These are phyloP conservation scores for Curvularia eragrostidis DNA, from an alignment of 2,329 filamentous ascomycete genomes.

Conservation along the genomic window DNA sequence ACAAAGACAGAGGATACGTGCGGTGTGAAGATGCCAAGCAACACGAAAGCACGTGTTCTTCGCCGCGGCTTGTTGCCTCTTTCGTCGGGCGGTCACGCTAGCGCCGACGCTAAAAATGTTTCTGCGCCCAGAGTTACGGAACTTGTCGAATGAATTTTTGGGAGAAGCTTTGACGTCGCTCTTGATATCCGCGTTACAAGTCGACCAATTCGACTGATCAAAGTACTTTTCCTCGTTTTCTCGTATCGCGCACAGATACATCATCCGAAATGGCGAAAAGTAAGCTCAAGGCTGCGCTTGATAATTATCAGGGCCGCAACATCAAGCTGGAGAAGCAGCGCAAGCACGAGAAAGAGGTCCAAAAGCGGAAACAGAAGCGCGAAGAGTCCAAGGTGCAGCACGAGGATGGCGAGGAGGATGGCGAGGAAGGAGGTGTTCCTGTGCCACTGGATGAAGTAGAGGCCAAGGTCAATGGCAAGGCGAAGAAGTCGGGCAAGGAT, in stretches of 20 bases:
- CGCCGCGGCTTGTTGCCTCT: slow-evolving; percentile 36
- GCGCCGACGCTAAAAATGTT: slow-evolving; percentile 36
- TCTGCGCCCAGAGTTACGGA: slow-evolving; percentile 48
- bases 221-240: background rate
- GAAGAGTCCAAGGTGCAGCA: slow-evolving; percentile 12
- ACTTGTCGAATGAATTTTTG: slow-evolving; percentile 33
- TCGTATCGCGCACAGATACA: background rate
- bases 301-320: slow-evolving; percentile 67
- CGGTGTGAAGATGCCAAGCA: slow-evolving; percentile 19
- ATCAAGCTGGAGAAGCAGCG: slow-evolving; percentile 74
- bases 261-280: slow-evolving; percentile 52
- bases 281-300: slow-evolving; percentile 65
- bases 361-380: slow-evolving; percentile 18
- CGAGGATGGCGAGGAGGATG: slow-evolving; percentile 23
- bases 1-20: background rate
- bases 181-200: background rate
- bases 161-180: slow-evolving; percentile 27
- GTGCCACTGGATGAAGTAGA: slow-evolving; percentile 39
- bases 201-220: background rate
- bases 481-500: slow-evolving; percentile 43
- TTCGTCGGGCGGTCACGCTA: slow-evolving; percentile 38
- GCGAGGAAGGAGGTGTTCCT: slow-evolving; percentile 39
- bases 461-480: slow-evolving; percentile 39
- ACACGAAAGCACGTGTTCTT: slow-evolving; percentile 29
- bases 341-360: slow-evolving; percentile 21